Conservation (phyloP, 2,329 filamentous ascomycete genomes). For the Cladosporium colombiae region DNA sequence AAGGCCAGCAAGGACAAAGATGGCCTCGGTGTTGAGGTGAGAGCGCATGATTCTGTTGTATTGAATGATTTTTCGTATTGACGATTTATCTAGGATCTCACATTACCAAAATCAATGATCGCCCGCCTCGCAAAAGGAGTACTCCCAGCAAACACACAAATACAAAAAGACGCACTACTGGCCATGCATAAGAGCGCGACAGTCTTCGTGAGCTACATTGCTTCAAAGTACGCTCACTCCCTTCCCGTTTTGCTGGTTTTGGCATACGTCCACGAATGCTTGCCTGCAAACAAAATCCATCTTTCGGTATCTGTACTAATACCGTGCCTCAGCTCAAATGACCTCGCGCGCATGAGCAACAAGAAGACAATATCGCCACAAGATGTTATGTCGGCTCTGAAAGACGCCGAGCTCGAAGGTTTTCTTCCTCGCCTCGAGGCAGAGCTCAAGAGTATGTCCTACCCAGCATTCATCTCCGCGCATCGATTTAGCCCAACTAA, state of each 20-base stretch:
- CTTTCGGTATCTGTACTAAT: background rate
- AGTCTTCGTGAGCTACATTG: slow-evolving; percentile 80
- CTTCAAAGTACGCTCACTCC: slow-evolving; percentile 62
- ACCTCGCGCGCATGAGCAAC: slow-evolving; percentile 64
- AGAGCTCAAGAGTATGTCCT: slow-evolving; percentile 68
- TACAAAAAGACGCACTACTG: slow-evolving; percentile 77
- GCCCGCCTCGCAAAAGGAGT: slow-evolving; percentile 78
- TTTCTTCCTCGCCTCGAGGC: slow-evolving; percentile 72
- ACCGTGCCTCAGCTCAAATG: slow-evolving; percentile 62
- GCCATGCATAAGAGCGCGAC: slow-evolving; percentile 80
- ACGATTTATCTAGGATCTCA: slow-evolving; percentile 61
- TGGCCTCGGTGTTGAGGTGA: slow-evolving; percentile 48
- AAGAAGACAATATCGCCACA: slow-evolving; percentile 77
- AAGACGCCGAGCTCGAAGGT: slow-evolving; percentile 72
- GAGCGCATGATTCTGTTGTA: background rate
- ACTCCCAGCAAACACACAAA: slow-evolving; percentile 76
- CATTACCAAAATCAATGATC: slow-evolving; percentile 77
- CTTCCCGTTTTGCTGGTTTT: background rate
- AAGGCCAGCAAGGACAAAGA: slow-evolving; percentile 36
- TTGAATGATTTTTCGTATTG: background rate
- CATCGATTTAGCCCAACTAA: slow-evolving; percentile 20
- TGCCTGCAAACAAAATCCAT: background rate
- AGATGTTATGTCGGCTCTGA: slow-evolving; percentile 75
- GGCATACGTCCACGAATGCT: background rate
- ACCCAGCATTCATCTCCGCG: background rate